These are phyloP conservation scores for Colletotrichum graminicola DNA, from an alignment of 2,329 filamentous ascomycete genomes.

Conservation along the genomic window DNA sequence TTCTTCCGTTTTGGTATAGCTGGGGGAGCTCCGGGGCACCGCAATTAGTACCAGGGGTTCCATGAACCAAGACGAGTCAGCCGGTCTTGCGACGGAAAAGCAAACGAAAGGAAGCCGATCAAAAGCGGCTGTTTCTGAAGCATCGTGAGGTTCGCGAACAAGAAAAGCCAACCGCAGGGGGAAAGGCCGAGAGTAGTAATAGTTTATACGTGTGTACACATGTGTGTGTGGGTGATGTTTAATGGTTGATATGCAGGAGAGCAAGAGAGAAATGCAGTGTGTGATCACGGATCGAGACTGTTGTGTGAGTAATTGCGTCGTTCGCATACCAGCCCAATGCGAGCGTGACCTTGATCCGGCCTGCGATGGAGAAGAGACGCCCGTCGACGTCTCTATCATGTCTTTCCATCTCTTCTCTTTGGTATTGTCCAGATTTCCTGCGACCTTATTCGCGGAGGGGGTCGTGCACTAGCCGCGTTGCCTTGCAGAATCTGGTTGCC, in stretches of 20 bases:
- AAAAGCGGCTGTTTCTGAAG: slow-evolving; percentile 38
- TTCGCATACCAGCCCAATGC: slow-evolving; percentile 37
- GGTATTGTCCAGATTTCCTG: slow-evolving; percentile 8
- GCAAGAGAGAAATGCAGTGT: slow-evolving; percentile 30
- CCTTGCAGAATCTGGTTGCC: slow-evolving; percentile 36
- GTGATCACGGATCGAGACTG: slow-evolving; percentile 18
- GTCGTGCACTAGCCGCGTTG: slow-evolving; percentile 26
- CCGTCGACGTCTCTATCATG: background rate
- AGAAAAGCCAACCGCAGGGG: slow-evolving; percentile 10
- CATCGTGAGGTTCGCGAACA: slow-evolving; percentile 44
- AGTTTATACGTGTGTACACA: background rate
- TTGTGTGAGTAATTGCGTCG: slow-evolving; percentile 36
- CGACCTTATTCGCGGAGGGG: slow-evolving; percentile 21
- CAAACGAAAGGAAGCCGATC: slow-evolving; percentile 35
- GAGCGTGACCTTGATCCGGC: slow-evolving; percentile 31
- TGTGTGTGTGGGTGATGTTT: slow-evolving; percentile 7
- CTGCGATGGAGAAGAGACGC: background rate
- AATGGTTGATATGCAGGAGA: slow-evolving; percentile 22
- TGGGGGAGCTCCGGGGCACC: slow-evolving; percentile 42
- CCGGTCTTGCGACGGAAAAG: slow-evolving; percentile 41
- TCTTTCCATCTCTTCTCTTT: background rate
- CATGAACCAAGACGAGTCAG: slow-evolving; percentile 40
- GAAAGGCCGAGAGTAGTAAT: slow-evolving; percentile 6
- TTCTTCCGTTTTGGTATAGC: slow-evolving; percentile 55
- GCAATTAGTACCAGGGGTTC: slow-evolving; percentile 40